A percentile compares a stretch with the other conserved stretches of the same genome.
These are phyloP conservation scores for Penicillium malachiteum DNA, from an alignment of 495 filamentous ascomycete genomes.

Conservation along the genomic window DNA sequence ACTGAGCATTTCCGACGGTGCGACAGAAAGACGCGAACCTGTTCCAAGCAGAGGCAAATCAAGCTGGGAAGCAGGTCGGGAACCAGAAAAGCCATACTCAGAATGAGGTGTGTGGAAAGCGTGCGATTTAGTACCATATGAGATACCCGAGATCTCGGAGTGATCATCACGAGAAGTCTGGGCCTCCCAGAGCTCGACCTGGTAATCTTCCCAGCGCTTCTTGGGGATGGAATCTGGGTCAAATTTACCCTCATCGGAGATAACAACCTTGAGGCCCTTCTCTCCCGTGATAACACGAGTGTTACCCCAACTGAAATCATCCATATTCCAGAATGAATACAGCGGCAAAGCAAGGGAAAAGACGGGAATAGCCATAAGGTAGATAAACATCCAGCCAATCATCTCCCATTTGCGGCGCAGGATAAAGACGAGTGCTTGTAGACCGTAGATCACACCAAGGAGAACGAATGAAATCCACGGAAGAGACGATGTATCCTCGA, in stretches of 20 bases:
- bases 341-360: constrained; percentile 89
- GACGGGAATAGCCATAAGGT: constrained; percentile 86
- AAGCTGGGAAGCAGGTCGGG: constrained; percentile 74
- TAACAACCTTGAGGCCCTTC: constrained; percentile 85
- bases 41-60: constrained; percentile 52
- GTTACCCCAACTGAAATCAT: constrained; percentile 99
- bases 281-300: constrained; percentile 98
- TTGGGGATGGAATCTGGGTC: constrained; percentile 89
- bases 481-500: constrained; percentile 57
- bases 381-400: constrained; percentile 99
- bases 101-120: constrained; percentile 47
- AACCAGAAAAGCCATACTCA: constrained; percentile 50
- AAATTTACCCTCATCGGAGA: constrained; percentile 98
- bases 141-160: constrained; percentile 88
- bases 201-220: constrained; percentile 99
- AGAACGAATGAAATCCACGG: constrained; percentile 86
- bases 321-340: constrained; percentile 99
- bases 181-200: constrained; percentile 89
- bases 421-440: constrained; percentile 98
- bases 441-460: constrained; percentile 89
- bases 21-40: constrained; percentile 74
- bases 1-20: constrained; percentile 71
- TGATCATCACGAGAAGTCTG: constrained; percentile 83
- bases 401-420: constrained; percentile 96
- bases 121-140: constrained; percentile 83